A percentile compares a stretch with the other conserved stretches of the same genome.
Conservation (phyloP, 371 early-diverging fungal genomes). For the Apophysomyces sp. region DNA sequence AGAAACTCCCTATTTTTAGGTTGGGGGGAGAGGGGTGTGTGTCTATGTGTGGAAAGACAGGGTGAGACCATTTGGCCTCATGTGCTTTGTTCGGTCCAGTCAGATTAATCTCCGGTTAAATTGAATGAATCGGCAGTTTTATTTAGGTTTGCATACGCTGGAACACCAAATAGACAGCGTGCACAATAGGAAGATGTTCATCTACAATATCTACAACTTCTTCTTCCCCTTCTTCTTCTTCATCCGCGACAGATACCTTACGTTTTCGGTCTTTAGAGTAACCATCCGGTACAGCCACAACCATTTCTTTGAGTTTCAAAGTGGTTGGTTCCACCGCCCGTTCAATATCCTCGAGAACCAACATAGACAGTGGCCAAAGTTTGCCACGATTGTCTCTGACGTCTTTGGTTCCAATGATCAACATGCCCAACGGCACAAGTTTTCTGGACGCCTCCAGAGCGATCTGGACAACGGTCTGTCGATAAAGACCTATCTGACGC, state of each 20-base stretch:
- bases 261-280: slow-evolving; percentile 66
- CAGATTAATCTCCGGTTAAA: background rate
- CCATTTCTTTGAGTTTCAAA: slow-evolving; percentile 77
- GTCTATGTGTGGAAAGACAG: background rate
- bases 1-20: background rate
- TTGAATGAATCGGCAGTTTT: background rate
- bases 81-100: background rate
- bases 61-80: slow-evolving; percentile 1
- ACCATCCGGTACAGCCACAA: slow-evolving; percentile 83
- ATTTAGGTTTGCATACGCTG: slow-evolving; percentile 16
- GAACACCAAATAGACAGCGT: slow-evolving; percentile 48
- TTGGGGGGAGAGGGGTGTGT: background rate
- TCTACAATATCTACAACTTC: slow-evolving; percentile 30
- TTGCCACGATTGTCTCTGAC: slow-evolving; percentile 57
- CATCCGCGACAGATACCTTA: slow-evolving; percentile 24
- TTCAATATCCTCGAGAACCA: slow-evolving; percentile 76
- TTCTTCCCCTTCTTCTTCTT: slow-evolving; percentile 17
- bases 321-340: slow-evolving; percentile 48
- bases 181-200: slow-evolving; percentile 48
- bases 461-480: slow-evolving; percentile 59
- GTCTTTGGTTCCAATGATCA: slow-evolving; percentile 76
- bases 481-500: slow-evolving; percentile 56
- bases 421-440: slow-evolving; percentile 61
- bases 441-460: slow-evolving; percentile 53
- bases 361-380: slow-evolving; percentile 75